Base-by-base conservation (phyloP, 2,329 filamentous ascomycete species). In the Xylaria arbuscula region DNA sequence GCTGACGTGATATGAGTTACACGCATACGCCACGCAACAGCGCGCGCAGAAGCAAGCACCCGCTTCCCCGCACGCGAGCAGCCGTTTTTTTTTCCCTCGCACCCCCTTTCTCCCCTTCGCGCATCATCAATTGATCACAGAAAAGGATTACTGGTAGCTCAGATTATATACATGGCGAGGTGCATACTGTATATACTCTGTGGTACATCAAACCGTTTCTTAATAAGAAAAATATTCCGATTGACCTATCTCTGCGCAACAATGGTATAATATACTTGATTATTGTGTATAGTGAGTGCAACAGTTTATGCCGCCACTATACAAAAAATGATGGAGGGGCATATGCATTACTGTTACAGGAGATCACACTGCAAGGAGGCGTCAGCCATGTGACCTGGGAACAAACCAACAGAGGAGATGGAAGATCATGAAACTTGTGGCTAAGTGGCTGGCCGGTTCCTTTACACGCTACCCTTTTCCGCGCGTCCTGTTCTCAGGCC, bases 11-110 rank as follows among this genome's bases (percentile, higher is more conserved):
- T 55, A 8, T 53, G 24, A 38, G 50, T 48, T 45, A 55, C 45
- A 24, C 51, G 56, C 62, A 61, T 60, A 51, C 50, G 50, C 61
- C 53, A 57, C 55, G 66, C 66, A 60, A 48, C 53, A 58, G 38
- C 15, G 28, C 15, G 32, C 50, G 59, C 59, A 47, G n/a, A 57
- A 47, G 60, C 50, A 64, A 58, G 61, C 64, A 47, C 32, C 67
- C 63, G 64, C 64, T 57, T 67, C 51, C 65, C 64, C 64, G 58
- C 32, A 38, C 64, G 67, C 60, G 47, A 54, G 13, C 13, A 64
- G 51, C 56, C 60, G 64, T 59, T 50, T 45, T 38, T 40, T 34
- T 53, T 4, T 42, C 4, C n/a, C 56, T n/a, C 8, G 5, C 36
- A 4, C 45, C n/a, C 45, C 55, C 60, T n/a, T 58, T 40, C 24